Conservation (phyloP, 2,329 filamentous ascomycete genomes). For the Colletotrichum aenigma region DNA sequence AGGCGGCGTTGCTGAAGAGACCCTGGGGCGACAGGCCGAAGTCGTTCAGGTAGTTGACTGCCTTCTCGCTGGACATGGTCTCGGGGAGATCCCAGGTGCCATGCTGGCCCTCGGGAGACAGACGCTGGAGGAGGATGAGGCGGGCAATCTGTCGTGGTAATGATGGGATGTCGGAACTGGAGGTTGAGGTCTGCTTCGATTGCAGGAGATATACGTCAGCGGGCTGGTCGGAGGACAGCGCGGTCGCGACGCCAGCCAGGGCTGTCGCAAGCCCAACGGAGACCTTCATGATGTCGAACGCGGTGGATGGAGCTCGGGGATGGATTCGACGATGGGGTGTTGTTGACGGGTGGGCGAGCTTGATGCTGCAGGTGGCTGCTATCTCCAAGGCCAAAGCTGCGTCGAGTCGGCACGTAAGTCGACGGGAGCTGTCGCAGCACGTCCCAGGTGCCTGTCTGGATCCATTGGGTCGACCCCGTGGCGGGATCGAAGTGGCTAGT, state of each 20-base stretch:
- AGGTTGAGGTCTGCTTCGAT: conserved; percentile 32
- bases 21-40: conserved; percentile 59
- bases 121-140: conserved; percentile 63
- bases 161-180: conserved; percentile 36
- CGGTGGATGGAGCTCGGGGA: neutral
- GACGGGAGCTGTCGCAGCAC: neutral
- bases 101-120: conserved; percentile 51
- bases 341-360: neutral
- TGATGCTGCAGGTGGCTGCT: conserved; percentile 16
- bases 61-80: conserved; percentile 45
- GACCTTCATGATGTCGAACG: conserved; percentile 44
- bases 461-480: neutral
- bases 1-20: conserved; percentile 51
- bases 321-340: neutral
- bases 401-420: conserved; percentile 11
- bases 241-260: conserved; percentile 41
- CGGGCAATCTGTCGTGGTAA: conserved; percentile 59
- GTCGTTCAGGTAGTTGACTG: conserved; percentile 61
- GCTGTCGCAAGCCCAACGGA: conserved; percentile 41
- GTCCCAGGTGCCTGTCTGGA: neutral
- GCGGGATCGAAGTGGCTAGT: neutral
- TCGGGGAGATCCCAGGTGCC: conserved; percentile 50
- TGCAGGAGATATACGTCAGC: conserved; percentile 61
- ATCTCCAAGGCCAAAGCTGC: conserved; percentile 15
- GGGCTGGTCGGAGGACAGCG: conserved; percentile 35